These are phyloP conservation scores for Cladosporium cucumerinum DNA, from an alignment of 2,329 filamentous ascomycete genomes.

Conservation along the genomic window DNA sequence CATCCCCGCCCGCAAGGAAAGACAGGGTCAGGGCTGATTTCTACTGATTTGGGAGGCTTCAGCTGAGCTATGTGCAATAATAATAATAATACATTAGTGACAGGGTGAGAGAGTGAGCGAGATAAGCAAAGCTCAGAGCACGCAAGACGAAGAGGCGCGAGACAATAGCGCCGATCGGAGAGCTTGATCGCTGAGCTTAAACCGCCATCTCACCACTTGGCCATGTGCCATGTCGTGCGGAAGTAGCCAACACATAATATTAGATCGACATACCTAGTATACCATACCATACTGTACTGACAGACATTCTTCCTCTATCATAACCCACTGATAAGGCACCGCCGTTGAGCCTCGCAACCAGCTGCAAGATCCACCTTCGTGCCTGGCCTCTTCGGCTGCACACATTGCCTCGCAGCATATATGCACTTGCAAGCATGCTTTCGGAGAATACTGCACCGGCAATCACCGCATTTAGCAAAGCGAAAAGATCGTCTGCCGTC, in stretches of 20 bases:
- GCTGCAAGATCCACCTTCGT: conserved; percentile 3
- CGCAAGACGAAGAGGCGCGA: background rate
- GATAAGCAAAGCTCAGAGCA: background rate
- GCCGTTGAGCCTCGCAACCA: background rate
- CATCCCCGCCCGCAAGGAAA: conserved; percentile 8
- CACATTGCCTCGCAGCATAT: background rate
- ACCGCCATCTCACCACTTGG: background rate
- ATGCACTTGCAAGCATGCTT: conserved; percentile 1
- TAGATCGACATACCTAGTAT: background rate
- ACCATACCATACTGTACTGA: background rate
- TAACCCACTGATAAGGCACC: background rate
- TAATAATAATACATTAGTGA: background rate
- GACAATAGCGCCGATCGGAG: conserved; percentile 10
- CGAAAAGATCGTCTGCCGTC: conserved; percentile 2
- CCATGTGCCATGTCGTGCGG: background rate
- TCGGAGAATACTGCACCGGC: conserved; percentile 17
- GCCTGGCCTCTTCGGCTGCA: conserved; percentile 9
- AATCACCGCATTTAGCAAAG: conserved; percentile 15
- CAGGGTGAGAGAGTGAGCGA: background rate
- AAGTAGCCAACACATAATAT: background rate
- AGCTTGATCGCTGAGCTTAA: conserved; percentile 16
- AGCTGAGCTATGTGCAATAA: background rate
- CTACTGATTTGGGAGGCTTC: background rate
- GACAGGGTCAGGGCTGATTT: background rate
- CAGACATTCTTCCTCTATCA: background rate